A percentile compares a stretch with the other conserved stretches of the same genome.
These are phyloP conservation scores for Aspergillus nanangensis DNA, from an alignment of 495 filamentous ascomycete species.

Conservation along the genomic window DNA sequence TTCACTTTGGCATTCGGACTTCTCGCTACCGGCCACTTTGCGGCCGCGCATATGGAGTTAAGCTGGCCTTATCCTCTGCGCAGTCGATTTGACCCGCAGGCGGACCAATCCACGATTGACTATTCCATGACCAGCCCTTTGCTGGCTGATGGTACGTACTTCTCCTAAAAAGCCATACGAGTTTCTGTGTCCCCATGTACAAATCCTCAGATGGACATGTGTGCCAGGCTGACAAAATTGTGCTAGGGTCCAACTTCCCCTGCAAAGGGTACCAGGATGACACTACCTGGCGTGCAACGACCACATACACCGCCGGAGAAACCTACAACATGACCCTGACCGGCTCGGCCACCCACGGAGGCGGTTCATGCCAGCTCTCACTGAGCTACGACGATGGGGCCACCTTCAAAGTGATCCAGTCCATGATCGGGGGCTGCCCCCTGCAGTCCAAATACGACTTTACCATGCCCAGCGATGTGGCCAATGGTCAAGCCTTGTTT, in stretches of 20 bases:
- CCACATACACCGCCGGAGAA: conserved; percentile 39
- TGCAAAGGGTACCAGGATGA: conserved; percentile 56
- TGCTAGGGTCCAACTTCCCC: conserved; percentile 56
- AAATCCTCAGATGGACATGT: too few species aligned
- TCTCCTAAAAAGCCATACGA: too few species aligned
- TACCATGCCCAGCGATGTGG: conserved; percentile 57
- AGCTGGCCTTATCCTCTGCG: conserved; percentile 14
- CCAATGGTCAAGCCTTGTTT: conserved; percentile 46
- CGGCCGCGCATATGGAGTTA: conserved; percentile 10
- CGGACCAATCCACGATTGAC: conserved; percentile 11
- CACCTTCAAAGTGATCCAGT: conserved; percentile 33
- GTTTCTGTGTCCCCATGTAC: too few species aligned
- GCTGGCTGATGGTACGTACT: background rate
- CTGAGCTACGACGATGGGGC: conserved; percentile 35
- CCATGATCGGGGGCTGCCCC: conserved; percentile 38
- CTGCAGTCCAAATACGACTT: conserved; percentile 49
- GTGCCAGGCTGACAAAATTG: background rate
- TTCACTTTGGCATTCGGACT: conserved; percentile 1
- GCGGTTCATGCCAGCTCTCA: conserved; percentile 44
- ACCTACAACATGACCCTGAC: conserved; percentile 53
- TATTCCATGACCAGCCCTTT: conserved; percentile 11
- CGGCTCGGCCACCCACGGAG: conserved; percentile 47
- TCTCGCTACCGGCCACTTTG: background rate
- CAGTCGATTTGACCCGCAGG: conserved; percentile 6
- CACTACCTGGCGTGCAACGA: conserved; percentile 13